phyloP scores from a whole-genome alignment of 306 rosid species.

The Ormosia semicastrata region DNA sequence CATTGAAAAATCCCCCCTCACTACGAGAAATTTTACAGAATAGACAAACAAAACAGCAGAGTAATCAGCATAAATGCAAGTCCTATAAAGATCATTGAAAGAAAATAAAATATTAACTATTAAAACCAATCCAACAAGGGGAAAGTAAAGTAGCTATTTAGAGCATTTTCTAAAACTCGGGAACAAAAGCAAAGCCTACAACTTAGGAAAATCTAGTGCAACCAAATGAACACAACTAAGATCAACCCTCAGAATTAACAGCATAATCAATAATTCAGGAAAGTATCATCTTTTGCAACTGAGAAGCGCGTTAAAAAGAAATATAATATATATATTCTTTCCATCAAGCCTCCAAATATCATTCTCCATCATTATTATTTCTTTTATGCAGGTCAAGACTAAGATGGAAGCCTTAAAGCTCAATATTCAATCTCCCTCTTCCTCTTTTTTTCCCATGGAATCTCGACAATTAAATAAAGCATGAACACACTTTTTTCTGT shows the following conservation, averaged over 20 bases:
- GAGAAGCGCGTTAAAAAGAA: not conserved
- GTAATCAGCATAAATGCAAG: conserved; percentile 11
- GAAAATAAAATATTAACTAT: not conserved
- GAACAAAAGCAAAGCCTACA: not conserved
- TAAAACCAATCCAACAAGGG: not conserved
- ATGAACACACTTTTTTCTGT: not conserved
- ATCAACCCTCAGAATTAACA: not conserved
- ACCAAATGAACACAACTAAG: not conserved
- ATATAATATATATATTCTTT: not conserved
- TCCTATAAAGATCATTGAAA: not conserved
- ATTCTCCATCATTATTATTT: not conserved
- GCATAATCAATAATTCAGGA: not conserved
- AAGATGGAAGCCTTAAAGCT: not conserved
- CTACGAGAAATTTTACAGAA: conserved; percentile 40
- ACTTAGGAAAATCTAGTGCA: not conserved
- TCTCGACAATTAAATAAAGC: not conserved
- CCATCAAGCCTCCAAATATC: conserved; percentile 4
- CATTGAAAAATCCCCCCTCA: conserved; percentile 96
- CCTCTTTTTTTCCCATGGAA: not conserved
- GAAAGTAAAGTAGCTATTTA: not conserved
- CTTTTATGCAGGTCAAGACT: not conserved
- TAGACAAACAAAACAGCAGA: conserved; percentile 12
- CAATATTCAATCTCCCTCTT: not conserved
- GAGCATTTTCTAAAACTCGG: not conserved
- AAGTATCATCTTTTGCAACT: not conserved